These are phyloP conservation scores for Scheffersomyces coipomensis DNA, from an alignment of 805 yeast genomes.

Conservation along the genomic window DNA sequence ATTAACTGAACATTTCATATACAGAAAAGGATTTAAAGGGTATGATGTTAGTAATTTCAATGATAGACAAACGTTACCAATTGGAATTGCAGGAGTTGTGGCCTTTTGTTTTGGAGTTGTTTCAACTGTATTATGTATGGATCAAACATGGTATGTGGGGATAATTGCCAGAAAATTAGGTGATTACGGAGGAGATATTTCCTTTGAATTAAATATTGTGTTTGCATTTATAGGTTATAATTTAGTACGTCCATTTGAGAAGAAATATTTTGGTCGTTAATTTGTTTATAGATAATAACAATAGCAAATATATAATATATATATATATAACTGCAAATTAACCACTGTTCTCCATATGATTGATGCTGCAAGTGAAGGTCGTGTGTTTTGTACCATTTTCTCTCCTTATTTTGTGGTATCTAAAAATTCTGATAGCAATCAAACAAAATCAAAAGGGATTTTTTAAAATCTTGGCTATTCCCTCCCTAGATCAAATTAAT, in stretches of 20 bases:
- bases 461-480: too few relatives aligned
- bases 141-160: slow-evolving; percentile 33
- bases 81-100: slow-evolving; percentile 28
- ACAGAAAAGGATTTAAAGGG: slow-evolving; percentile 21
- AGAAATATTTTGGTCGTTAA: slow-evolving; percentile 26
- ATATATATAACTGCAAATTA: background rate
- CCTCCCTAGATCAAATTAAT: too few relatives aligned
- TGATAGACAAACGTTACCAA: slow-evolving; percentile 20
- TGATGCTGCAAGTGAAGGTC: too few relatives aligned
- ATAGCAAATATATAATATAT: background rate
- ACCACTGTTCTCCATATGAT: background rate
- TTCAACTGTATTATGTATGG: slow-evolving; percentile 30
- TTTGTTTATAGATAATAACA: background rate
- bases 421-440: too few relatives aligned
- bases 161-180: slow-evolving; percentile 25
- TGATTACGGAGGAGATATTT: slow-evolving; percentile 25
- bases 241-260: slow-evolving; percentile 27
- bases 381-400: too few relatives aligned
- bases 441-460: too few relatives aligned
- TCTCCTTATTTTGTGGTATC: too few relatives aligned
- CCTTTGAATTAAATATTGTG: slow-evolving; percentile 26
- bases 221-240: slow-evolving; percentile 27
- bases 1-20: slow-evolving; percentile 26
- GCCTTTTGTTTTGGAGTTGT: slow-evolving; percentile 30
- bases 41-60: slow-evolving; percentile 25